These are phyloP conservation scores for Candida freyschussii DNA, from an alignment of 1,139 yeast genomes.

Conservation along the genomic window DNA sequence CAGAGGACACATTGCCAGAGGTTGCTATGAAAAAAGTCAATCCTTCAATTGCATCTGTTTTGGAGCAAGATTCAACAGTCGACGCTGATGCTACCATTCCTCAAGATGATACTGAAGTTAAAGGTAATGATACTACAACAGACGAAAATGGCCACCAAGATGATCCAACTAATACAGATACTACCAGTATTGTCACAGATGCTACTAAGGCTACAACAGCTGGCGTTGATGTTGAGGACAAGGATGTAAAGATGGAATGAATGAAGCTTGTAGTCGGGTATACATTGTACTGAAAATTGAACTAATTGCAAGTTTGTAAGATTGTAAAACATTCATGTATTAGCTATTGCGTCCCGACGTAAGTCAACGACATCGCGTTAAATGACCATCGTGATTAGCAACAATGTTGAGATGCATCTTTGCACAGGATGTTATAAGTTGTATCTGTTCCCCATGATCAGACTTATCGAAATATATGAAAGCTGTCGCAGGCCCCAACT, in stretches of 20 bases:
- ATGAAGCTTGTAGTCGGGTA: too few relatives aligned
- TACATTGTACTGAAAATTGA: too few relatives aligned
- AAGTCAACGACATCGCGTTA: too few relatives aligned
- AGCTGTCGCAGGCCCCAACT: slow-evolving; percentile 3
- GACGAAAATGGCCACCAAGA: slow-evolving; percentile 25
- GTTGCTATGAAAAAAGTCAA: slow-evolving; percentile 22
- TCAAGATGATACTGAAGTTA: slow-evolving; percentile 27
- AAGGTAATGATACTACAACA: slow-evolving; percentile 29
- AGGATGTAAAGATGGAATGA: slow-evolving; percentile 31
- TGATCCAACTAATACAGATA: slow-evolving; percentile 14
- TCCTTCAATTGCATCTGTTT: slow-evolving; percentile 22
- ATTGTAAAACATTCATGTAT: too few relatives aligned
- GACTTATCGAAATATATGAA: too few relatives aligned
- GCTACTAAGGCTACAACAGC: slow-evolving; percentile 9
- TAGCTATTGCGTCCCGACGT: too few relatives aligned
- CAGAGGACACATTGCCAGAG: slow-evolving; percentile 20
- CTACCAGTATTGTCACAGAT: slow-evolving; percentile 15
- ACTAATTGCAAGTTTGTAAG: too few relatives aligned
- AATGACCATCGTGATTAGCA: too few relatives aligned
- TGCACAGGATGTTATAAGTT: too few relatives aligned
- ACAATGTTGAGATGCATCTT: too few relatives aligned
- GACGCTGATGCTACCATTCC: slow-evolving; percentile 33
- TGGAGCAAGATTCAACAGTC: slow-evolving; percentile 29
- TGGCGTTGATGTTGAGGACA: slow-evolving; percentile 26
- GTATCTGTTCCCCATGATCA: too few relatives aligned